Evolutionary conservation across 2,329 filamentous ascomycete genomes (phyloP).

Genomic region (Botryotinia convoluta): DNA sequence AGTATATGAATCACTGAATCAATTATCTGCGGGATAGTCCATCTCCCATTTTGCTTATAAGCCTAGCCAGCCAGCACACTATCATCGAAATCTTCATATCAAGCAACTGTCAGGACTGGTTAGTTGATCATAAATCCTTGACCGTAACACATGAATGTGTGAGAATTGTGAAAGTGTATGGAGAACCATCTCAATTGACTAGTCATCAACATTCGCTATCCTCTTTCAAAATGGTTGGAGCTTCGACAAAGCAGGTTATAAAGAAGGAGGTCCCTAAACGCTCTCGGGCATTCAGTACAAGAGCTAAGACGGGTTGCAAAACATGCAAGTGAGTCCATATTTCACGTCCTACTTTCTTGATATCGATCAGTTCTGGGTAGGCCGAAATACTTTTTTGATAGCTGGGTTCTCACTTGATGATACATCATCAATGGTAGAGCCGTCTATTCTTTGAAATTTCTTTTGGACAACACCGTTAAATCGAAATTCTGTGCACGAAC

Average conservation of each 20-base stretch:
- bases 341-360: background rate
- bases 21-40: background rate
- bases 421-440: background rate
- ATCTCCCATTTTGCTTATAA: background rate
- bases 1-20: slow-evolving; percentile 5
- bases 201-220: background rate
- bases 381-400: background rate
- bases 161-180: background rate
- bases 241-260: background rate
- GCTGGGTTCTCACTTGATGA: background rate
- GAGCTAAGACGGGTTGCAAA: slow-evolving; percentile 22
- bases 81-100: background rate
- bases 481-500: background rate
- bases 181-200: background rate
- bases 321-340: slow-evolving; percentile 23
- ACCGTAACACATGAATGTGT: background rate
- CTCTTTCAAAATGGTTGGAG: slow-evolving; percentile 3
- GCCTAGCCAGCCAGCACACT: background rate
- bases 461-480: background rate
- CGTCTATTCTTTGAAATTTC: background rate
- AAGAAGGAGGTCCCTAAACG: slow-evolving; percentile 16
- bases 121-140: background rate
- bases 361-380: background rate
- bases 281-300: slow-evolving; percentile 19
- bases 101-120: background rate